Evolutionary conservation across 768 basidiomycete species (phyloP).

Genomic region (Lactarius sanguifluus): DNA sequence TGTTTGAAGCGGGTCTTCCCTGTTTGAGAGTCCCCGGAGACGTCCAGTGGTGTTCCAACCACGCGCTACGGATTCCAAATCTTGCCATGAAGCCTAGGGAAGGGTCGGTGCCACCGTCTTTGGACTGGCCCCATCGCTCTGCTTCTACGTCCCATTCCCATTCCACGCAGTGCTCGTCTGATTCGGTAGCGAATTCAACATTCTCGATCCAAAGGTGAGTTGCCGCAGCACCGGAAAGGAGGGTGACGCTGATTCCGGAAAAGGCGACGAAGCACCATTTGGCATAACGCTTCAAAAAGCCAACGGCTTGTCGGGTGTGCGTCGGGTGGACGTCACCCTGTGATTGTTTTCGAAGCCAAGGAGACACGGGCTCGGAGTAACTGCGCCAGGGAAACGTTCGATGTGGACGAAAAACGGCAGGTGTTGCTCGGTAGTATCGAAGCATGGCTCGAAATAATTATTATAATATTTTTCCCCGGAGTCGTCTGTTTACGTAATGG

Average conservation of each 20-base stretch:
- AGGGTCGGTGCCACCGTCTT: slow-evolving; percentile 66
- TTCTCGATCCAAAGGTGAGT: slow-evolving; percentile 67
- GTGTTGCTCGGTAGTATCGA: slow-evolving; percentile 6
- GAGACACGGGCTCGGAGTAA: slow-evolving; percentile 13
- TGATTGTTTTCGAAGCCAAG: slow-evolving; percentile 20
- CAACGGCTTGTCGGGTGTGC: slow-evolving; percentile 43
- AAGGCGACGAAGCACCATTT: slow-evolving; percentile 51
- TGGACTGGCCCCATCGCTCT: slow-evolving; percentile 57
- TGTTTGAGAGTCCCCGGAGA: slow-evolving; percentile 25
- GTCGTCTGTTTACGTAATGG: background rate
- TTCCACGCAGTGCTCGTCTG: slow-evolving; percentile 50
- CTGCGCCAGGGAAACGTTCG: background rate
- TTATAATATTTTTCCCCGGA: background rate
- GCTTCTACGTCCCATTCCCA: slow-evolving; percentile 71
- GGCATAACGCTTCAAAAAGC: slow-evolving; percentile 47
- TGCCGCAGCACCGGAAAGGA: slow-evolving; percentile 51
- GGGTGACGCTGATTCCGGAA: slow-evolving; percentile 45
- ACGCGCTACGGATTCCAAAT: slow-evolving; percentile 64
- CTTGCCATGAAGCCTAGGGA: slow-evolving; percentile 60
- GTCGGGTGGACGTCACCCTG: slow-evolving; percentile 34
- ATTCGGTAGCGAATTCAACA: slow-evolving; percentile 47
- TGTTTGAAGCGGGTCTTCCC: slow-evolving; percentile 8
- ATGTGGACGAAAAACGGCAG: background rate
- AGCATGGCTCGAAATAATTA: background rate
- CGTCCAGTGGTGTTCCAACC: slow-evolving; percentile 69